Base-by-base conservation (phyloP, 306 rosid species). In the Quercus glauca region DNA sequence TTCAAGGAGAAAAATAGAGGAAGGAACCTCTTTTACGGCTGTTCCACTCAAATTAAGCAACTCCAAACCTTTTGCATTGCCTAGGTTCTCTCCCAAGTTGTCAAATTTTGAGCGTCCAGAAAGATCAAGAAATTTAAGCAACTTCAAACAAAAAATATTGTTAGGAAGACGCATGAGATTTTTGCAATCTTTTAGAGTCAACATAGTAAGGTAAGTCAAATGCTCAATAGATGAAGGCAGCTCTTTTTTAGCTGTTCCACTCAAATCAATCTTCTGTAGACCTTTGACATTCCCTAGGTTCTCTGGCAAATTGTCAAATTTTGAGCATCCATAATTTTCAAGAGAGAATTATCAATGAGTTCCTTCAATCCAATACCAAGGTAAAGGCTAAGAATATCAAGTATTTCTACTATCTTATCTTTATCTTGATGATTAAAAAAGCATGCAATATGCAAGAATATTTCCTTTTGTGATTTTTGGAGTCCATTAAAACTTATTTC, bases 61-160 rank as follows among this genome's bases (percentile, higher is more conserved):
- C 49, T 41, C 12, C 49, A 41, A 9, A 41, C 49, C 49, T 41
- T 7, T 9, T 6, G 11, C 8, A 41, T 41, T 41, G 2, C 49
- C 49, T 41, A 7, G 49, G 49, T 41, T 41, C 49, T 41, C 49
- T 41, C 10, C 10, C 49, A 41, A 6, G 11, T 41, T 41, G 49
- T 7, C 12, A 41, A 41, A 41, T 41, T 41, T 41, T 7, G 49
- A 41, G 49, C 49, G 1, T 8, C 49, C 77, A 73, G 45, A 73
- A 20, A 80, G 89, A 76, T 82, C 55, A 58, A 86, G 80, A 83
- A 35, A 79, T 80, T 63, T 57, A 74, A 86, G 69, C 69, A 86
- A 82, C 69, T 75, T 70, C 82, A 82, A 45, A 45, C 52, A 2
- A 2, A 0, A 45, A 45, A 45, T 45, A 1, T 0, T 2, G 4